Evolutionary conservation across 257 asterid genomes (phyloP).

Genomic region (Voacanga thouarsii): DNA sequence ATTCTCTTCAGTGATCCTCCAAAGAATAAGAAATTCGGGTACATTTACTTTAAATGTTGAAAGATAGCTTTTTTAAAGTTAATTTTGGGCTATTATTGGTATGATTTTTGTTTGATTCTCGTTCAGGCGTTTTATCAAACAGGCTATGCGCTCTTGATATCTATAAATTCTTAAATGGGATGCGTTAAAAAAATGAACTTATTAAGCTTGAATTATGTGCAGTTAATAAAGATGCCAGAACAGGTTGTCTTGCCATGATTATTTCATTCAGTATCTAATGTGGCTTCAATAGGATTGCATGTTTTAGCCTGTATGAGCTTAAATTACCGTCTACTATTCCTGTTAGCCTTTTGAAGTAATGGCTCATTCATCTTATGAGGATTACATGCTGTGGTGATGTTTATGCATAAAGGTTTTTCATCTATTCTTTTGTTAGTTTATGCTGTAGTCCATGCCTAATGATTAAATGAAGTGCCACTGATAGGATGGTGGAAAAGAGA

Average conservation of each 20-base stretch:
- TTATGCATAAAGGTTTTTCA: not conserved
- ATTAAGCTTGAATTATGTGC: not conserved
- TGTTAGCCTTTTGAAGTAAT: not conserved
- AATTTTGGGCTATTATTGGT: slow-evolving; percentile 16
- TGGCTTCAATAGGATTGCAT: not conserved
- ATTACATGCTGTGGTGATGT: not conserved
- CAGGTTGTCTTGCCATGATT: not conserved
- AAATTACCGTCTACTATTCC: not conserved
- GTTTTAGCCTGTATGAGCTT: not conserved
- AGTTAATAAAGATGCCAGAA: not conserved
- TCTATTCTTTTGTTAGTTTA: not conserved
- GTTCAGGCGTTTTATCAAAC: slow-evolving; percentile 23
- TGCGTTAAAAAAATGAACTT: not conserved
- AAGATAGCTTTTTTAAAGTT: not conserved
- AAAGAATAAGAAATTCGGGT: slow-evolving; percentile 78
- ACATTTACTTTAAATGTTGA: not conserved
- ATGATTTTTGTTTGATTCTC: slow-evolving; percentile 9
- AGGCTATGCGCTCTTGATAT: not conserved
- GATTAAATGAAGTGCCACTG: not conserved
- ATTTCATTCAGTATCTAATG: not conserved
- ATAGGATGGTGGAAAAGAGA: not conserved
- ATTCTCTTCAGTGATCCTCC: slow-evolving; percentile 61
- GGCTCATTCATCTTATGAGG: not conserved
- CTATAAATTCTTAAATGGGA: not conserved
- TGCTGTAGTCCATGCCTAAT: not conserved